phyloP scores from a whole-genome alignment of 1,139 yeast species.

The Kurtzmaniella quercitrusa region DNA sequence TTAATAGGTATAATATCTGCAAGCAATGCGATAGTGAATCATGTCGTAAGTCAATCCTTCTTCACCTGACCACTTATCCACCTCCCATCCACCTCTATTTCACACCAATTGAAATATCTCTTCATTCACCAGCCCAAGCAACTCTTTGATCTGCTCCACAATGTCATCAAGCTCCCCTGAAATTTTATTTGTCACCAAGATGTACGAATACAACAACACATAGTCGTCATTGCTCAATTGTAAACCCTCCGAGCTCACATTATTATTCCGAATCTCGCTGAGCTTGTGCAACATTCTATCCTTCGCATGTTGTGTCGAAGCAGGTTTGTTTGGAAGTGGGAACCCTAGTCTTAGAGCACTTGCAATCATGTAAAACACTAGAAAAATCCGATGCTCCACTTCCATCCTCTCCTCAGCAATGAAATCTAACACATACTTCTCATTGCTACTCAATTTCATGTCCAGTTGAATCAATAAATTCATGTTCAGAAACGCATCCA shows the following conservation, averaged over 20 bases:
- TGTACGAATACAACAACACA: conserved; percentile 69
- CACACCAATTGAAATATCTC: conserved; percentile 44
- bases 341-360: conserved; percentile 72
- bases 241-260: conserved; percentile 12
- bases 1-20: too few relatives aligned
- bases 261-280: conserved; percentile 42
- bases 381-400: conserved; percentile 65
- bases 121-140: conserved; percentile 62
- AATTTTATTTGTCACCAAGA: conserved; percentile 65
- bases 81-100: not conserved
- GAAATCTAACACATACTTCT: conserved; percentile 50
- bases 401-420: conserved; percentile 61
- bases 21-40: too few relatives aligned
- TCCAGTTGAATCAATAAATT: conserved; percentile 64
- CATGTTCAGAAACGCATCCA: conserved; percentile 74
- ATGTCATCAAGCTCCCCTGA: conserved; percentile 61
- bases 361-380: conserved; percentile 73
- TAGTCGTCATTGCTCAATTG: conserved; percentile 59
- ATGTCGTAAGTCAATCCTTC: too few relatives aligned
- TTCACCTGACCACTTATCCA: not conserved
- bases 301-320: conserved; percentile 73
- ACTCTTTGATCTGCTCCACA: conserved; percentile 47
- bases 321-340: conserved; percentile 74
- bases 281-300: conserved; percentile 65
- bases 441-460: conserved; percentile 49